Evolutionary conservation across 2,329 filamentous ascomycete species (phyloP), one percentile per base, ranked within the genome.

Genomic region (Purpureocillium takamizusanense): DNA sequence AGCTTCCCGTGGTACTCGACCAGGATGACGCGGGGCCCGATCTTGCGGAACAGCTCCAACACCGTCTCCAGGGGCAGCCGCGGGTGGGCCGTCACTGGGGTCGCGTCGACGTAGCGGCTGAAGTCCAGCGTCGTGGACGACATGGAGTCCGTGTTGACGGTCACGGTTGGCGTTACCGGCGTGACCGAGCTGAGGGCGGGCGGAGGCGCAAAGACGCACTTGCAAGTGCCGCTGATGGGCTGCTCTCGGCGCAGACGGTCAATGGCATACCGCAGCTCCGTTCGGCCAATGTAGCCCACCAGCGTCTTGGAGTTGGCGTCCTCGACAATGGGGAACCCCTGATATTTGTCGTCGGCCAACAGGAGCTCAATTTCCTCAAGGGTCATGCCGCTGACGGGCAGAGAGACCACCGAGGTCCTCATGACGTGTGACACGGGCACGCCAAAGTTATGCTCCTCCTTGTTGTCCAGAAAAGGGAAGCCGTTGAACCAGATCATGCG

Each of bases 401-500:
- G 71, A 0, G 80, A 77, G 3, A 86, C 77, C 1, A 89, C 74
- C 37, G 85, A 76, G 3, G 74, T 75, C 1, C 81, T 89, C 89
- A 97, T 95, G 46, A 86, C 86, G 45, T 86, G 78, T 0, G 86
- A 92, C 9, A 97, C 92, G 0, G 92, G 84, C 1, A 97, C 89
- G 34, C 89, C 90, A 60, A 97, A 95, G 38, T 89, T 89, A 61
- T 95, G 89, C 41, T 97, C 92, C 60, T 97, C 90, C 56, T 98
- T 98, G 61, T 85, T 94, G 63, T 98, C 92, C 3, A 98, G 72
- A 63, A 94, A 98, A 0, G 92, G 92, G 53, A 95, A 95, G 1
- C 92, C 92, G 51, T 87, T 97, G 65, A 95, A 95, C 83, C 88
- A 95, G 51, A 98, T 98, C 86, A 95, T 95, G 44, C 88, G 83